A percentile compares a stretch with the other conserved stretches of the same genome.
These are phyloP conservation scores for Fusarium sp. DNA, from an alignment of 2,329 filamentous ascomycete genomes.

Conservation along the genomic window DNA sequence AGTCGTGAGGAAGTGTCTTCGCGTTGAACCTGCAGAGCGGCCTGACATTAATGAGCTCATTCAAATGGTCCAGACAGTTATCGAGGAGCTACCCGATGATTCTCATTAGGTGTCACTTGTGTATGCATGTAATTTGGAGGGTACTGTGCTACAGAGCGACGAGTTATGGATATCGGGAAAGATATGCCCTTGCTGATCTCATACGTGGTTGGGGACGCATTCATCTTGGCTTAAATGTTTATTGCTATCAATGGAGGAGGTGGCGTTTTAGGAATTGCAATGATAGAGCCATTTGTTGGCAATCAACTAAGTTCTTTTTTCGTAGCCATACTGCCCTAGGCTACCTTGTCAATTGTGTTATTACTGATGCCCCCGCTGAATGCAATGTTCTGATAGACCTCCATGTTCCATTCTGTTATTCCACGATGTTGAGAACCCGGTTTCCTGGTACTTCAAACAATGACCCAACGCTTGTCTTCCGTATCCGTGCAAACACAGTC, in stretches of 20 bases:
- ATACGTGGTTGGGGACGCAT: slow-evolving; percentile 3
- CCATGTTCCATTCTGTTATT: neutral
- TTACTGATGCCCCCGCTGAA: neutral
- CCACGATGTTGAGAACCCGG: neutral
- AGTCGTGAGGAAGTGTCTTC: slow-evolving; percentile 86
- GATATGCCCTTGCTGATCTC: slow-evolving; percentile 29
- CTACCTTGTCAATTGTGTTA: neutral
- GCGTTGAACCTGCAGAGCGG: slow-evolving; percentile 86
- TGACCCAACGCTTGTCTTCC: slow-evolving; percentile 23
- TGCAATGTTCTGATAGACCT: neutral
- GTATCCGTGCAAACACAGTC: slow-evolving; percentile 45
- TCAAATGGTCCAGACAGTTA: slow-evolving; percentile 77
- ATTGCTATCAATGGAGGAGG: slow-evolving; percentile 25
- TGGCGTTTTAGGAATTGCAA: slow-evolving; percentile 45
- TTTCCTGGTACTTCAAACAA: slow-evolving; percentile 6
- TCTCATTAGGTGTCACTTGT: slow-evolving; percentile 32
- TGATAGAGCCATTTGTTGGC: slow-evolving; percentile 40
- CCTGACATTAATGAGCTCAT: slow-evolving; percentile 91
- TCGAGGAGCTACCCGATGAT: slow-evolving; percentile 73
- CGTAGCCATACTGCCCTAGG: slow-evolving; percentile 15
- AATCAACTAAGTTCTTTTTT: slow-evolving; percentile 36
- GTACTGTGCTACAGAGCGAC: slow-evolving; percentile 5
- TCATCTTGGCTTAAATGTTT: slow-evolving; percentile 2
- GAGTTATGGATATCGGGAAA: slow-evolving; percentile 17
- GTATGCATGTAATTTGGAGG: neutral